phyloP scores from a whole-genome alignment of 83 land plant genomes.

The Picea abies region DNA sequence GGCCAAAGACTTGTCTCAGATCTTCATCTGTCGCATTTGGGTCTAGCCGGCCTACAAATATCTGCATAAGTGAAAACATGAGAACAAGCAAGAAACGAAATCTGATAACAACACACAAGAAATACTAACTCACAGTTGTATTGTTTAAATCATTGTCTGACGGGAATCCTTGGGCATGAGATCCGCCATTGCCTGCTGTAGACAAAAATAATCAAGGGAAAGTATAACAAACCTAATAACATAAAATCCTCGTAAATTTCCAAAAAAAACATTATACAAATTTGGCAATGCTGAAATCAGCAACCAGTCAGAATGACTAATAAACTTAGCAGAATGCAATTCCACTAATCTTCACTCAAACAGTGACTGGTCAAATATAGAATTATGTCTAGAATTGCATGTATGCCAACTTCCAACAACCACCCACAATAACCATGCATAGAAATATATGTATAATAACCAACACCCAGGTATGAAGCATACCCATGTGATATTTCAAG shows the following conservation, averaged over 20 bases:
- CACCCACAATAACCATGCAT: neutral
- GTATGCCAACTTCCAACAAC: neutral
- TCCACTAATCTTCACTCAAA: neutral
- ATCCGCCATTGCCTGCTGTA: conserved; percentile 29
- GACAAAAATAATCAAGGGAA: neutral
- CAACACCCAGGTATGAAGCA: neutral
- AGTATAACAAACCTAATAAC: neutral
- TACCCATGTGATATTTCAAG: no score
- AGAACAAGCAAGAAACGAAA: neutral
- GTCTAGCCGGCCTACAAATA: conserved; percentile 79
- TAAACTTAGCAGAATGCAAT: neutral
- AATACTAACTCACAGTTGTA: conserved; percentile 57
- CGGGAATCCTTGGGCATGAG: conserved; percentile 32
- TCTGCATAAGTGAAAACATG: conserved; percentile 29
- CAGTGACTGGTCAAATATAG: neutral
- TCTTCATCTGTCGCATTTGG: conserved; percentile 58
- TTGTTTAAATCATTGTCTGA: conserved; percentile 48
- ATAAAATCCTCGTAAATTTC: neutral
- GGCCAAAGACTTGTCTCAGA: conserved; percentile 58
- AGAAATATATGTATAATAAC: neutral
- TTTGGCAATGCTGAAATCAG: neutral
- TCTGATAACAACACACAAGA: neutral
- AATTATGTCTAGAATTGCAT: neutral
- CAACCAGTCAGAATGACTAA: neutral
- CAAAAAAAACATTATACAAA: neutral